Evolutionary conservation across 352 stramenopile genomes (phyloP).

Genomic region (Globisporangium spinosum): DNA sequence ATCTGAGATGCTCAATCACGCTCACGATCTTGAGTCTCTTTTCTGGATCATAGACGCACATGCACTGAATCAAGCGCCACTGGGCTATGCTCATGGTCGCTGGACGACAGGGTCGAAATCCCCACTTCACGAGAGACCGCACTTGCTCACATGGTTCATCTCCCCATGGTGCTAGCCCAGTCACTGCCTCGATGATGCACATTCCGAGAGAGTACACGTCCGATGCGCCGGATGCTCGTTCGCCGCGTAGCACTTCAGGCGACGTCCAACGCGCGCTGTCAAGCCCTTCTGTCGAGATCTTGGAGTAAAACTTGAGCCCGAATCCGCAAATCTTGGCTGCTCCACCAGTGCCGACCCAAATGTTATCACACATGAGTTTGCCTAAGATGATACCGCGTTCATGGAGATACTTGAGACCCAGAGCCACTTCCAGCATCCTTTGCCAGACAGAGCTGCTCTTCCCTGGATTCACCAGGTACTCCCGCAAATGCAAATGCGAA

Average conservation of each 20-base stretch:
- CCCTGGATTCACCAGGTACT: background rate
- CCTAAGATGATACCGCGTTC: conserved; percentile 13
- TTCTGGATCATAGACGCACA: conserved; percentile 8
- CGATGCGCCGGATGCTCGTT: background rate
- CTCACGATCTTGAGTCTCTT: conserved; percentile 9
- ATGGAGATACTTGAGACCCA: conserved; percentile 38
- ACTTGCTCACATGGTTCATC: conserved; percentile 2
- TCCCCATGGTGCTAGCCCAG: conserved; percentile 1
- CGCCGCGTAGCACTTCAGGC: conserved; percentile 6
- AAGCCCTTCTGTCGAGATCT: background rate
- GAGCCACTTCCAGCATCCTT: conserved; percentile 12
- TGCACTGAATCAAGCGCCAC: conserved; percentile 11
- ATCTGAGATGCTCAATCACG: conserved; percentile 7
- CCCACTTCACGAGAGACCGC: conserved; percentile 9
- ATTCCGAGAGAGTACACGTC: conserved; percentile 12
- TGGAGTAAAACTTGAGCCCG: background rate
- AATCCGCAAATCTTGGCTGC: conserved; percentile 9
- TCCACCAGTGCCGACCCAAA: conserved; percentile 7
- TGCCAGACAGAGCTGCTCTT: background rate
- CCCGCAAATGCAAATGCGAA: background rate
- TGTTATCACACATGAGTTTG: conserved; percentile 4
- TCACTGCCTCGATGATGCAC: conserved; percentile 13
- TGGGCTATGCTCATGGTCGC: background rate
- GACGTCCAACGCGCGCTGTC: conserved; percentile 5
- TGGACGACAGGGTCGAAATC: conserved; percentile 4